These are phyloP conservation scores for Pythium oligandrum DNA, from an alignment of 352 stramenopile genomes.

Conservation along the genomic window DNA sequence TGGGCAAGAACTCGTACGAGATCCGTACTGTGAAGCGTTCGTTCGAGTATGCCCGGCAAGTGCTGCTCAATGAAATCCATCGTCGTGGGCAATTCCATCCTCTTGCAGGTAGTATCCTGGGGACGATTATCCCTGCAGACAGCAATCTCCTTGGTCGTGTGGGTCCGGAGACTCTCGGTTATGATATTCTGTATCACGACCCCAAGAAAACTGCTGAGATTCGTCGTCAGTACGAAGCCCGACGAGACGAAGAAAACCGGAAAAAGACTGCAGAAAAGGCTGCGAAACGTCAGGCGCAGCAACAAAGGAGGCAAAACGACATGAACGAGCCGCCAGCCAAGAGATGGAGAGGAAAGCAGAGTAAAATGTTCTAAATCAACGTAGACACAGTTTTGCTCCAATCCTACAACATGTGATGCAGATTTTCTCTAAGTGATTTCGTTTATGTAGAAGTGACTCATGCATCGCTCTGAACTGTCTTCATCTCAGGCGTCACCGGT, in stretches of 20 bases:
- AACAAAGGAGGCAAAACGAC: constrained; percentile 19
- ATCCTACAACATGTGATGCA: not conserved
- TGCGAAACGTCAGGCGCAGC: constrained; percentile 21
- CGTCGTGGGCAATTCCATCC: constrained; percentile 60
- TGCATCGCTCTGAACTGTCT: not conserved
- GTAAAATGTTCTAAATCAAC: constrained; percentile 2
- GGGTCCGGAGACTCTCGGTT: constrained; percentile 55
- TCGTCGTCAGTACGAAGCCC: constrained; percentile 54
- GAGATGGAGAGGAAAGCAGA: constrained; percentile 45
- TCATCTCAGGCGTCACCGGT: constrained; percentile 24
- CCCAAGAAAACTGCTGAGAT: constrained; percentile 62
- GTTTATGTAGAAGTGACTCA: not conserved
- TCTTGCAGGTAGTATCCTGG: constrained; percentile 64
- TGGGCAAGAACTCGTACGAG: constrained; percentile 91
- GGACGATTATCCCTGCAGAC: constrained; percentile 68
- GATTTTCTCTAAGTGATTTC: constrained; percentile 2
- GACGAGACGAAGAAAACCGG: constrained; percentile 46
- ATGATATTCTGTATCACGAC: constrained; percentile 66
- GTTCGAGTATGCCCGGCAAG: constrained; percentile 85
- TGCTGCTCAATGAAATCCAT: constrained; percentile 70
- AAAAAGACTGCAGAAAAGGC: constrained; percentile 37
- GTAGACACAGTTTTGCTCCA: too few relatives aligned
- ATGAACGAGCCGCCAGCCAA: constrained; percentile 43
- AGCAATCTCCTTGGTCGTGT: constrained; percentile 55
- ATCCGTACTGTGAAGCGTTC: constrained; percentile 87